phyloP scores from a whole-genome alignment of 805 yeast species.

The Yamadazyma takamatsuzukensis region DNA sequence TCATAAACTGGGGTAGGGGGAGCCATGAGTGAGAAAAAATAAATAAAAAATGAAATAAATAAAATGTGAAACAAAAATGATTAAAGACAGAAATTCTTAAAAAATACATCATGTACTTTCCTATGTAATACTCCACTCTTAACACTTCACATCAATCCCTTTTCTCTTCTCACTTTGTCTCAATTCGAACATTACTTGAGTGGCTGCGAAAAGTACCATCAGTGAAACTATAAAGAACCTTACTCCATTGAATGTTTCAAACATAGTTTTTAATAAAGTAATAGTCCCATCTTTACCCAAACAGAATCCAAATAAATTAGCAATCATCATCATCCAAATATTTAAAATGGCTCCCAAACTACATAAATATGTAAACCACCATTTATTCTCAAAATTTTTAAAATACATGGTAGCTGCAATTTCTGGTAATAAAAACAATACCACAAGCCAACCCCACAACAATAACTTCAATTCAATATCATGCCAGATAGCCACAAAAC shows the following conservation, averaged over 20 bases:
- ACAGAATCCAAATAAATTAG: constrained; percentile 92
- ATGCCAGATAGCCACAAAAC: constrained; percentile 98
- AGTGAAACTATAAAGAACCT: constrained; percentile 60
- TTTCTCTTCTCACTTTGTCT: constrained; percentile 81
- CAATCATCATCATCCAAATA: constrained; percentile 98
- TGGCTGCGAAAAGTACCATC: constrained; percentile 70
- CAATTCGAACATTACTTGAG: constrained; percentile 91
- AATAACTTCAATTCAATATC: constrained; percentile 84
- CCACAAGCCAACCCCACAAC: constrained; percentile 96
- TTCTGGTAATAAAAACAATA: constrained; percentile 84
- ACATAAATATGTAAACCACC: constrained; percentile 80
- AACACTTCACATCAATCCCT: constrained; percentile 82
- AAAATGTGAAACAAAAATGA: too few species aligned
- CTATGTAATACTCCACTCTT: too few species aligned
- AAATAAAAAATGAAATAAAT: too few species aligned
- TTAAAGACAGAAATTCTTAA: too few species aligned
- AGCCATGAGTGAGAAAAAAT: constrained; percentile 31
- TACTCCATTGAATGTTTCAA: constrained; percentile 67
- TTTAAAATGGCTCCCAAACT: constrained; percentile 85
- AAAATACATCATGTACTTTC: neutral
- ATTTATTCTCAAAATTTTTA: constrained; percentile 36
- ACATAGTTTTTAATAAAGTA: constrained; percentile 62
- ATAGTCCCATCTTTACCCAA: constrained; percentile 83
- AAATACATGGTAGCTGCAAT: constrained; percentile 52
- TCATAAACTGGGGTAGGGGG: constrained; percentile 42